Conservation (phyloP, 208 protist species). For the Phytomonas sp. region DNA sequence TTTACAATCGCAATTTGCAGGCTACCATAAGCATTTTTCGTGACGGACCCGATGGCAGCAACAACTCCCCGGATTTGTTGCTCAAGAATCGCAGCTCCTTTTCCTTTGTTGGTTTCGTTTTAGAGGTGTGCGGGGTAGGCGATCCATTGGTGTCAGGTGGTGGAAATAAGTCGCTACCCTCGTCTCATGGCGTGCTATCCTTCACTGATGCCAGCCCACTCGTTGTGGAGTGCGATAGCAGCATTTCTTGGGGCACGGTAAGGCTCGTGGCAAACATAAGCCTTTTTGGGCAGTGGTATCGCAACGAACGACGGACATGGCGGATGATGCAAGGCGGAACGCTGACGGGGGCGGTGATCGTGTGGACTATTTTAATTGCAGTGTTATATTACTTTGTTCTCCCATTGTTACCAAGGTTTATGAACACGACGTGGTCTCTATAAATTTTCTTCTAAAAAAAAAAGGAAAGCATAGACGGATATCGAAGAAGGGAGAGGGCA, state of each 20-base stretch:
- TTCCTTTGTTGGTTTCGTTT: conserved; percentile 55
- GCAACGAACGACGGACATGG: conserved; percentile 23
- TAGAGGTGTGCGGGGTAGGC: conserved; percentile 46
- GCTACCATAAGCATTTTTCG: conserved; percentile 48
- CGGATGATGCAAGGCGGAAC: conserved; percentile 43
- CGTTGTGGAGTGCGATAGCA: background rate
- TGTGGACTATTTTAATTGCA: conserved; percentile 24
- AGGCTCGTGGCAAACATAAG: conserved; percentile 82
- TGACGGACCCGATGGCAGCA: conserved; percentile 42
- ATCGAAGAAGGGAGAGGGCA: background rate
- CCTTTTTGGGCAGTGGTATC: conserved; percentile 81
- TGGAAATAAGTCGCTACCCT: background rate
- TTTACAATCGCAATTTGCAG: conserved; percentile 47
- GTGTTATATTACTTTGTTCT: conserved; percentile 93
- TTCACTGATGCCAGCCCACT: background rate
- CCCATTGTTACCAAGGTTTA: conserved; percentile 45
- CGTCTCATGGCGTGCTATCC: background rate
- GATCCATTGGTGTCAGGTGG: background rate
- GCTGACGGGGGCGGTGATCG: conserved; percentile 22
- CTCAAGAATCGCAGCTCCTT: conserved; percentile 45
- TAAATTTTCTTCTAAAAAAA: background rate
- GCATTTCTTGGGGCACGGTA: background rate
- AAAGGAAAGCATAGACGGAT: background rate
- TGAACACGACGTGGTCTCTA: background rate
- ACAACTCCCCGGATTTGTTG: conserved; percentile 33